Conservation (phyloP, 768 basidiomycete genomes). For the Rhizopogon salebrosus region DNA sequence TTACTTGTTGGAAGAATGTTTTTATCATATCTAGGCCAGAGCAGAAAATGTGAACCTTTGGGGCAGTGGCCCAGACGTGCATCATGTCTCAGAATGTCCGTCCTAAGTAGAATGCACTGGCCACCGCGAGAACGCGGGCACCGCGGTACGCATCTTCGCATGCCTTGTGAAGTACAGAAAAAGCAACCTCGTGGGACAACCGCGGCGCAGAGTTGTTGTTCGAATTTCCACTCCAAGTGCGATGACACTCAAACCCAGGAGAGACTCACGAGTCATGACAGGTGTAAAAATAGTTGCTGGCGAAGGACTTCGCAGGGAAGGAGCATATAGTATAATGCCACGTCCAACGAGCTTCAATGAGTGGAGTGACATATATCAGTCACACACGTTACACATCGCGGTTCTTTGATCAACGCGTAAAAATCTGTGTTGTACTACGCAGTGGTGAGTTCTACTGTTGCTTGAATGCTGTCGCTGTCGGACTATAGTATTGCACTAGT, state of each 20-base stretch:
- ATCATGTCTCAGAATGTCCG: conserved; percentile 65
- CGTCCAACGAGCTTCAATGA: too few species aligned
- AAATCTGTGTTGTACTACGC: too few species aligned
- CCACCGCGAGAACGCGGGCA: conserved; percentile 68
- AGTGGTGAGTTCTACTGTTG: too few species aligned
- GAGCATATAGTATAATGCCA: too few species aligned
- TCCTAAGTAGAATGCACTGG: conserved; percentile 45
- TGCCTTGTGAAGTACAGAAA: conserved; percentile 56
- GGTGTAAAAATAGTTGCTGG: conserved; percentile 79
- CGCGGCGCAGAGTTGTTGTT: conserved; percentile 66
- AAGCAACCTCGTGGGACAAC: conserved; percentile 66
- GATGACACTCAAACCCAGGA: too few species aligned
- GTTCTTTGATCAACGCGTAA: too few species aligned
- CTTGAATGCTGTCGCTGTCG: too few species aligned
- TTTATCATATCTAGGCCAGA: not conserved
- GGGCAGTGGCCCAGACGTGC: conserved; percentile 68
- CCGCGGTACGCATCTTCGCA: conserved; percentile 57
- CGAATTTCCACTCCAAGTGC: too few species aligned
- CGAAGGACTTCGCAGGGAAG: too few species aligned
- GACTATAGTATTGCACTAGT: too few species aligned
- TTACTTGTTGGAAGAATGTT: not conserved
- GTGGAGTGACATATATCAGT: too few species aligned
- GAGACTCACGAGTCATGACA: conserved; percentile 83
- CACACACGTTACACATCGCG: too few species aligned
- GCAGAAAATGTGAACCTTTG: conserved; percentile 45